Conservation (phyloP, 805 yeast genomes). For the Zygosaccharomyces pseudorouxii region DNA sequence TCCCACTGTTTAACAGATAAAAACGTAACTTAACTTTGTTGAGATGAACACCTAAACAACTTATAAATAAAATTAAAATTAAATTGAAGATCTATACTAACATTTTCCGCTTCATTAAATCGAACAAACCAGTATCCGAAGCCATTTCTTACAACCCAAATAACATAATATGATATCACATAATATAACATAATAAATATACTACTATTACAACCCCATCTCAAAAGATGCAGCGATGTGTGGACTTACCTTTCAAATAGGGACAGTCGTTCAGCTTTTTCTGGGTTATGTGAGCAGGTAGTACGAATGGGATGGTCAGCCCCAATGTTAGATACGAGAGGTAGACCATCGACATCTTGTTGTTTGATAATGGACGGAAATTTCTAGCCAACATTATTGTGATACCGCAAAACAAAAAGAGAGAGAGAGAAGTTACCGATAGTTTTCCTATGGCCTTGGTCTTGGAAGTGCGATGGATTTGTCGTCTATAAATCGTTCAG, state of each 20-base stretch:
- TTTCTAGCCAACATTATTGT: slow-evolving; percentile 5
- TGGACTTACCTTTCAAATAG: slow-evolving; percentile 20
- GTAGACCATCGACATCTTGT: slow-evolving; percentile 17
- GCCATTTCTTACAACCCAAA: background rate
- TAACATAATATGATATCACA: background rate
- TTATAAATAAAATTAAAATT: background rate
- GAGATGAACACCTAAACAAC: slow-evolving; percentile 1
- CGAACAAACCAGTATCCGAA: slow-evolving; percentile 5
- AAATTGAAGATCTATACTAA: background rate
- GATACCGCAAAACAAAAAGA: no score
- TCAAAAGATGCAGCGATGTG: slow-evolving; percentile 21
- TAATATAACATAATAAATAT: background rate
- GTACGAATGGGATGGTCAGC: slow-evolving; percentile 27
- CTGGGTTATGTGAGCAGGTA: slow-evolving; percentile 28
- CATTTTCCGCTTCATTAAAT: background rate
- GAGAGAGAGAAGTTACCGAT: no score
- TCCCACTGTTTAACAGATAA: background rate
- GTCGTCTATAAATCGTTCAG: background rate
- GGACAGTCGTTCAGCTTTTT: slow-evolving; percentile 11
- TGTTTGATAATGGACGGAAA: slow-evolving; percentile 1
- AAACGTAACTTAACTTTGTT: background rate
- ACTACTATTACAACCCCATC: background rate
- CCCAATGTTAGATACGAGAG: slow-evolving; percentile 28
- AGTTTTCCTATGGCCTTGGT: background rate
- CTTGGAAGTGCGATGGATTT: background rate